Conservation (phyloP, 208 protist genomes). For the Phytomonas sp. region DNA sequence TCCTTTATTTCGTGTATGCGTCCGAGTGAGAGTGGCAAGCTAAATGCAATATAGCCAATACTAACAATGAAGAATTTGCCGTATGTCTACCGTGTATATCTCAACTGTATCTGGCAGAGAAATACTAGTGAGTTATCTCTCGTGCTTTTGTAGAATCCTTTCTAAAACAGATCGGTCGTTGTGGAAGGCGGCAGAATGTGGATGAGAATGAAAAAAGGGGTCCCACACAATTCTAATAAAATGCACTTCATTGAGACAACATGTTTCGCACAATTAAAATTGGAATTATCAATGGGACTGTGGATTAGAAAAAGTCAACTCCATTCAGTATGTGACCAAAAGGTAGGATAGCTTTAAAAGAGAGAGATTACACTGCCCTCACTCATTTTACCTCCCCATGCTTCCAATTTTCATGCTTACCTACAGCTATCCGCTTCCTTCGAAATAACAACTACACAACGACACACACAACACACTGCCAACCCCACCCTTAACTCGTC, state of each 20-base stretch:
- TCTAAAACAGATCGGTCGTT: not conserved
- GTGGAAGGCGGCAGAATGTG: not conserved
- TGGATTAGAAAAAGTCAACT: constrained; percentile 1
- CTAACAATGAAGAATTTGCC: not conserved
- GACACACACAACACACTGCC: constrained; percentile 3
- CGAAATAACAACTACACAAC: constrained; percentile 1
- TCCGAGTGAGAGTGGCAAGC: not conserved
- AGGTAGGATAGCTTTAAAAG: not conserved
- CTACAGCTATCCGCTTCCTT: not conserved
- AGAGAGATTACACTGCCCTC: not conserved
- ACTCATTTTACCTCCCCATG: not conserved
- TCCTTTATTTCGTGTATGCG: not conserved
- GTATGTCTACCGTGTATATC: not conserved
- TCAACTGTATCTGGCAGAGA: not conserved
- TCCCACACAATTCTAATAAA: constrained; percentile 13
- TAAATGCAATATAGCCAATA: not conserved
- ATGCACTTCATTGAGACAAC: not conserved
- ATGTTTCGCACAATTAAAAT: constrained; percentile 5
- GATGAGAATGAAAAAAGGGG: constrained; percentile 7
- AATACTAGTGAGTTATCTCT: constrained; percentile 1
- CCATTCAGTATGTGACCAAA: constrained; percentile 6
- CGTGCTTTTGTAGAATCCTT: not conserved
- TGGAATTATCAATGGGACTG: not conserved
- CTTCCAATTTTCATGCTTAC: not conserved
- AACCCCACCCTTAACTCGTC: not conserved